Evolutionary conservation across 1,284 basidiomycete genomes (phyloP), one percentile per base, ranked within the genome.

Genomic region (Fistulina hepatica): DNA sequence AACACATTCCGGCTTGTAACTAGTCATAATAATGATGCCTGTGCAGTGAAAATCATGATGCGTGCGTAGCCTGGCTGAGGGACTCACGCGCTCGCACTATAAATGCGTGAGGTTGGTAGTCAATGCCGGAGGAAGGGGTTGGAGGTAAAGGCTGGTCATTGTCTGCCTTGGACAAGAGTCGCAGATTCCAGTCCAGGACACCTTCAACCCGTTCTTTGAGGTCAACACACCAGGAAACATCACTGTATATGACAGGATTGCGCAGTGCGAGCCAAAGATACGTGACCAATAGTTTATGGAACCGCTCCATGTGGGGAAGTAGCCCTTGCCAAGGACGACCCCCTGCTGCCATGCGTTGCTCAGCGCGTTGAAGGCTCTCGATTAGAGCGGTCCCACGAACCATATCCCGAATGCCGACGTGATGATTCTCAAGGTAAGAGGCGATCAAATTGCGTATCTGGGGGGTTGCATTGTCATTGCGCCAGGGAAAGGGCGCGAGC

Each of bases 181-280:
- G 55, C 46, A 85, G 57, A 44, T 60, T 65, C 68, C 71, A 77
- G 39, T 89, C 77, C 51, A 94, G 71, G 9, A 69, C 78, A 20
- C 55, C 53, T 58, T 95, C 88, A 4, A 77, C 64, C 22, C 78
- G 61, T n/a, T 53, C 54, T 56, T 90, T 90, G 38, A 83, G 51
- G 30, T 55, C 57, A 4, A 60, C 52, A 1, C 76, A 80, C 27
- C 67, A 58, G 8, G 62, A 56, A 21, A 69, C 61, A 23, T 83
- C 70, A 12, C 72, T 63, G 55, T 88, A 97, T 9, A 76, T 69
- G 33, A 91, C 65, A 1, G 77, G 71, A 34, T 79, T 70, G n/a
- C 93, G 76, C 58, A 77, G 81, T 16, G 70, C 69, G 41, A 95
- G 68, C 94, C 94, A 98, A 37, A 90, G 65, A 57, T 97, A 97